Percentiles rank a stretch among this genome's conserved stretches.
Conservation (phyloP, 164 flowering plant genomes). For the Umbilicus rupestris region DNA sequence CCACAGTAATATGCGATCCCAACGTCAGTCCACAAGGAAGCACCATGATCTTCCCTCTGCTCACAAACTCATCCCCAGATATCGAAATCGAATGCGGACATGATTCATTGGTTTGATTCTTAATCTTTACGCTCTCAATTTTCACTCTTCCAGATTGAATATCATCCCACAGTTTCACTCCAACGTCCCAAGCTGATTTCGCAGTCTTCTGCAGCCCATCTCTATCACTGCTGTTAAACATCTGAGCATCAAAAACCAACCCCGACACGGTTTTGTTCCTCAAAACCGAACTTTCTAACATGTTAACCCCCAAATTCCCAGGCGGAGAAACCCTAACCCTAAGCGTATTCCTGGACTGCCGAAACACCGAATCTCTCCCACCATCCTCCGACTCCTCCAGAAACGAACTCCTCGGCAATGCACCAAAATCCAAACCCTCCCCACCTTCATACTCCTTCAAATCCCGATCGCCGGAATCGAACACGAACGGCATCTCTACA, state of each 20-base stretch:
- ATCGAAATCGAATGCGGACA: slow-evolving; percentile 60
- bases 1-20: slow-evolving; percentile 78
- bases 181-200: slow-evolving; percentile 32
- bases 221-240: slow-evolving; percentile 13
- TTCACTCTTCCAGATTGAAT: slow-evolving; percentile 26
- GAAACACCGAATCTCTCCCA: slow-evolving; percentile 21
- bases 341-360: slow-evolving; percentile 19
- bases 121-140: slow-evolving; percentile 6
- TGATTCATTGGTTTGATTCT: slow-evolving; percentile 18
- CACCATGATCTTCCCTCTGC: slow-evolving; percentile 33
- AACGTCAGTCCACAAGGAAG: slow-evolving; percentile 82
- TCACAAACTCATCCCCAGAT: slow-evolving; percentile 40
- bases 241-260: slow-evolving; percentile 28
- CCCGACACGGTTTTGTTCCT: slow-evolving; percentile 34
- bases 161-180: slow-evolving; percentile 27
- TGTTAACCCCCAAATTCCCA: slow-evolving; percentile 11
- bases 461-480: slow-evolving; percentile 20
- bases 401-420: slow-evolving; percentile 13
- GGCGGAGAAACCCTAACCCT: slow-evolving; percentile 15
- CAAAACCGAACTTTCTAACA: slow-evolving; percentile 13
- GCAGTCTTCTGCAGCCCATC: slow-evolving; percentile 29
- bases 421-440: slow-evolving; percentile 17
- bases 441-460: slow-evolving; percentile 21
- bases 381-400: slow-evolving; percentile 26
- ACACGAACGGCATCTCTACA: slow-evolving; percentile 51